phyloP scores from a whole-genome alignment of 2,329 filamentous ascomycete genomes.

The Calonectria hawksworthii region DNA sequence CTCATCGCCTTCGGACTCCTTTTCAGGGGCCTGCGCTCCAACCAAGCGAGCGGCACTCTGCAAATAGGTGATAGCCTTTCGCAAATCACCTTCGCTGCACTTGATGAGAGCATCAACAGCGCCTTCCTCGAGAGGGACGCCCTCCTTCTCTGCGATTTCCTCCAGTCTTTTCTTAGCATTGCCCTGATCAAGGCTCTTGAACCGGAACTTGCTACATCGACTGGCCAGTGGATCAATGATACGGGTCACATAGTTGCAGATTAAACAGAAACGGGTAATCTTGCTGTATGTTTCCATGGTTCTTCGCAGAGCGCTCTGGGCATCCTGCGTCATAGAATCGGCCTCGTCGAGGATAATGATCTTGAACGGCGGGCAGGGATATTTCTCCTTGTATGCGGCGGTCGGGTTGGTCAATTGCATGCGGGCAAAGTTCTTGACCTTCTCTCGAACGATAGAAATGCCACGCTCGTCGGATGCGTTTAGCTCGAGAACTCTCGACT shows the following conservation, averaged over 20 bases:
- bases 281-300: slow-evolving; percentile 99
- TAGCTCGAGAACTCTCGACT: slow-evolving; percentile 95
- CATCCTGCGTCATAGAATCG: slow-evolving; percentile 99
- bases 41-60: slow-evolving; percentile 94
- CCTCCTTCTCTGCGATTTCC: slow-evolving; percentile 86
- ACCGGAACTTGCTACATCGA: slow-evolving; percentile 96
- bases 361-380: slow-evolving; percentile 98
- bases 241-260: slow-evolving; percentile 98
- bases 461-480: slow-evolving; percentile 99
- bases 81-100: slow-evolving; percentile 92
- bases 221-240: slow-evolving; percentile 97
- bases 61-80: slow-evolving; percentile 96
- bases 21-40: slow-evolving; percentile 70
- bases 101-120: slow-evolving; percentile 87
- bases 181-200: slow-evolving; percentile 92
- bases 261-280: slow-evolving; percentile 96
- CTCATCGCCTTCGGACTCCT: slow-evolving; percentile 67
- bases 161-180: slow-evolving; percentile 85
- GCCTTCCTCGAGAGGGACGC: slow-evolving; percentile 81
- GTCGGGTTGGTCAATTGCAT: slow-evolving; percentile 92
- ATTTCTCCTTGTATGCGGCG: slow-evolving; percentile 75
- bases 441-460: slow-evolving; percentile 95
- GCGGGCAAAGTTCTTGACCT: slow-evolving; percentile 97
- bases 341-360: slow-evolving; percentile 99
- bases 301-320: slow-evolving; percentile 89